Conservation (phyloP, 2,329 filamentous ascomycete genomes). For the Ophiostoma montium region DNA sequence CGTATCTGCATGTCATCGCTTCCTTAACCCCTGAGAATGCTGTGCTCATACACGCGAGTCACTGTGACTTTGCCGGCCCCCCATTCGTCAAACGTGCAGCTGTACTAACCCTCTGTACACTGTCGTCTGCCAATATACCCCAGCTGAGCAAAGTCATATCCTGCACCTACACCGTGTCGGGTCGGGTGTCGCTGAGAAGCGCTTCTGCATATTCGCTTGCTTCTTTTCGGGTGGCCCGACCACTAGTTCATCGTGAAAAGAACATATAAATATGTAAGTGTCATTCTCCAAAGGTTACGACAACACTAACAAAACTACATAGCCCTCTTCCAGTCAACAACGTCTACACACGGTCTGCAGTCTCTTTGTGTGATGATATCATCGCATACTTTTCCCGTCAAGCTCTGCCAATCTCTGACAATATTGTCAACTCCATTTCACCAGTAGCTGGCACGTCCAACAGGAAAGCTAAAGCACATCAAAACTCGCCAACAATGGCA, state of each 20-base stretch:
- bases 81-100: constrained; percentile 1
- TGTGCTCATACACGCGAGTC: constrained; percentile 1
- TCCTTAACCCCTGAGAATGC: constrained; percentile 8
- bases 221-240: neutral
- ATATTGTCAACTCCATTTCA: no score
- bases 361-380: no score
- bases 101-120: neutral
- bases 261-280: constrained; percentile 7
- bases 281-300: neutral
- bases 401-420: neutral
- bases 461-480: no score
- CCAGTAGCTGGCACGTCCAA: no score
- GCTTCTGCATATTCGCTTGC: neutral
- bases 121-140: neutral
- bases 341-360: no score
- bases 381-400: no score
- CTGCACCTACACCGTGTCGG: neutral
- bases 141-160: neutral
- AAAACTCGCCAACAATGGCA: constrained; percentile 3
- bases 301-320: neutral
- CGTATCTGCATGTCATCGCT: constrained; percentile 7
- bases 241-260: neutral
- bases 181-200: neutral
- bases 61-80: neutral
- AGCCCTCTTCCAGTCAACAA: neutral